A percentile compares a stretch with the other conserved stretches of the same genome.
These are phyloP conservation scores for Colletotrichum salicis DNA, from an alignment of 2,329 filamentous ascomycete genomes.

Conservation along the genomic window DNA sequence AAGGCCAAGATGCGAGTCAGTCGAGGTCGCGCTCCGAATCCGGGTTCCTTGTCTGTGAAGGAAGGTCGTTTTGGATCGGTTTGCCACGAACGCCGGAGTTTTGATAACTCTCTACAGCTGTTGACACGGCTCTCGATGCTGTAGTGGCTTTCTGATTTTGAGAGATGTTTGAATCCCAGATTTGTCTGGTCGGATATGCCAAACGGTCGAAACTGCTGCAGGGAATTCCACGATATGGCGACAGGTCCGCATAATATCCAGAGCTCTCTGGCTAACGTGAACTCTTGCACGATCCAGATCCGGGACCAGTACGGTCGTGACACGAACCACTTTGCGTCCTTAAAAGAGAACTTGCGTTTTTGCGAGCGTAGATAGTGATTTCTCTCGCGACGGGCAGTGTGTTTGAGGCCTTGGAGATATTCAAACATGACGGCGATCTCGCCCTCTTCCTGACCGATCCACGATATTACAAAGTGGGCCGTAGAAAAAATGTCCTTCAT, in stretches of 20 bases:
- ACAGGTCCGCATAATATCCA: conserved; percentile 13
- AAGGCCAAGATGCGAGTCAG: conserved; percentile 38
- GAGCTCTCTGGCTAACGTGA: conserved; percentile 3
- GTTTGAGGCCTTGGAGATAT: conserved; percentile 37
- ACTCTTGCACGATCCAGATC: conserved; percentile 24
- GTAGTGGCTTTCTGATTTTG: conserved; percentile 4
- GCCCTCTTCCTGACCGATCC: conserved; percentile 42
- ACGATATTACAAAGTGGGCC: conserved; percentile 47
- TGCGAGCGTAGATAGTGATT: conserved; percentile 32
- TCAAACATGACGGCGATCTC: not conserved
- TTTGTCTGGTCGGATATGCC: conserved; percentile 11
- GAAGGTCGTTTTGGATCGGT: not conserved
- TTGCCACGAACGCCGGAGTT: conserved; percentile 1
- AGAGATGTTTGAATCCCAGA: conserved; percentile 15
- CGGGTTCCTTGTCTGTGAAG: conserved; percentile 1
- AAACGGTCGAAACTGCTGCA: conserved; percentile 11
- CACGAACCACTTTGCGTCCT: conserved; percentile 5
- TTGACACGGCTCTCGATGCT: conserved; percentile 3
- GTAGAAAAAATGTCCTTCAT: conserved; percentile 51
- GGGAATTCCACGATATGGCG: not conserved
- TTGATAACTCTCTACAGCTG: conserved; percentile 15
- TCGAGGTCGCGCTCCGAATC: conserved; percentile 32
- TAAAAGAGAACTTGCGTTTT: conserved; percentile 13
- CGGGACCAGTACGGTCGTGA: conserved; percentile 12
- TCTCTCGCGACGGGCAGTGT: conserved; percentile 37